Conservation (phyloP, 805 yeast genomes). For the Wickerhamiella sorbophila region DNA sequence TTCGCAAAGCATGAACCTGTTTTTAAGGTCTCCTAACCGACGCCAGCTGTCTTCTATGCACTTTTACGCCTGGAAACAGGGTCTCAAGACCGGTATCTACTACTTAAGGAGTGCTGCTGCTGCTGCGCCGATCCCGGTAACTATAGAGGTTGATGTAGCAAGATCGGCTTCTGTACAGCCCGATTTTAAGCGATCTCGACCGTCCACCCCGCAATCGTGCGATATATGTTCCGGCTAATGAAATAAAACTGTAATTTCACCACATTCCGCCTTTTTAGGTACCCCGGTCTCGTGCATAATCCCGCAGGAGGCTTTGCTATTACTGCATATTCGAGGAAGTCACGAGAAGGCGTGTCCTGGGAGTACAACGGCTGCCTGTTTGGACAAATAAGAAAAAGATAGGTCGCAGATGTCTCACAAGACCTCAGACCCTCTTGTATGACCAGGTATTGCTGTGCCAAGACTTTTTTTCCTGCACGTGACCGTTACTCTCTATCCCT, state of each 20-base stretch:
- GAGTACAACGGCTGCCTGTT: too few relatives aligned
- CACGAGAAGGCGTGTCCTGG: too few relatives aligned
- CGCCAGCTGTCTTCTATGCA: conserved; percentile 94
- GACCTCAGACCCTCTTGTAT: too few relatives aligned
- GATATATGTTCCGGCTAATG: conserved; percentile 7
- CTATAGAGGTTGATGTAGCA: conserved; percentile 35
- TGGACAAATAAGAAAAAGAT: too few relatives aligned
- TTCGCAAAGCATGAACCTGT: conserved; percentile 86
- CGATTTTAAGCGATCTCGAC: conserved; percentile 2
- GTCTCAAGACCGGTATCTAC: conserved; percentile 95
- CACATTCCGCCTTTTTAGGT: too few relatives aligned
- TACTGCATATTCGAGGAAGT: too few relatives aligned
- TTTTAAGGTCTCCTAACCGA: conserved; percentile 74
- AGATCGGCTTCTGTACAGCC: conserved; percentile 13
- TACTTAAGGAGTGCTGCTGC: conserved; percentile 94
- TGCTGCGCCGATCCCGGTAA: conserved; percentile 83
- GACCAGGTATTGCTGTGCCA: too few relatives aligned
- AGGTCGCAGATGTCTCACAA: too few relatives aligned
- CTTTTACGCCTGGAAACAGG: conserved; percentile 94
- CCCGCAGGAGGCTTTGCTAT: too few relatives aligned
- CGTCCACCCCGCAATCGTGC: conserved; percentile 6
- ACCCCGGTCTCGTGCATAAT: too few relatives aligned
- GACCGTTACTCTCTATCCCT: too few relatives aligned
- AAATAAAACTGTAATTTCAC: background rate
- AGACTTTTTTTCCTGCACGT: too few relatives aligned